phyloP scores from a whole-genome alignment of 345 rosid genomes.

The Euphorbia peplus region DNA sequence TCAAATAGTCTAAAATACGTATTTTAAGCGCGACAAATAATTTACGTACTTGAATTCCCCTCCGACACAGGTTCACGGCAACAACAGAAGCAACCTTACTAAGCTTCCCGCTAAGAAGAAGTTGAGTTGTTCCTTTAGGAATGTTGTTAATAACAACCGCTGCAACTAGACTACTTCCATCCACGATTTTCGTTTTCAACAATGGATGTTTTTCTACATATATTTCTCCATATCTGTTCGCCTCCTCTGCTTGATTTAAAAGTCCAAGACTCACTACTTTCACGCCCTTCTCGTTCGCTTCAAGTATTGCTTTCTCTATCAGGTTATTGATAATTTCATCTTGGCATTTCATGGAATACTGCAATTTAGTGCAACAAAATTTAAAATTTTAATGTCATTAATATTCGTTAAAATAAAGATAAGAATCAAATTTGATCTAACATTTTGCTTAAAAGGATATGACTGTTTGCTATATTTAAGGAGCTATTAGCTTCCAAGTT shows the following conservation, averaged over 20 bases:
- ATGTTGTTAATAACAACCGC: conserved; percentile 51
- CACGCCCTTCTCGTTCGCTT: conserved; percentile 54
- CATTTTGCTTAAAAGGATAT: too few relatives aligned
- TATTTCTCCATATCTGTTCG: conserved; percentile 47
- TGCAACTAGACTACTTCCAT: conserved; percentile 60
- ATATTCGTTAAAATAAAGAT: too few relatives aligned
- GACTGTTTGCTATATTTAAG: too few relatives aligned
- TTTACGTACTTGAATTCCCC: conserved; percentile 43
- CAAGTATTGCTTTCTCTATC: conserved; percentile 55
- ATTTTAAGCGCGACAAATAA: too few relatives aligned
- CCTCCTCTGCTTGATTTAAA: conserved; percentile 61
- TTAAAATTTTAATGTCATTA: too few relatives aligned
- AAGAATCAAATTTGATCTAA: too few relatives aligned
- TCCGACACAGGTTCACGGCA: conserved; percentile 41
- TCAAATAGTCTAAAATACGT: too few relatives aligned
- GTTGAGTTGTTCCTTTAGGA: conserved; percentile 49
- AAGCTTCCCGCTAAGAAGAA: conserved; percentile 43
- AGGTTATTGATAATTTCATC: conserved; percentile 39
- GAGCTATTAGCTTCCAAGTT: too few relatives aligned
- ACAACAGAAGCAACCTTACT: conserved; percentile 53
- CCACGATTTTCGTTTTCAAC: conserved; percentile 53
- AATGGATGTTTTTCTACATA: conserved; percentile 42
- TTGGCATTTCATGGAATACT: conserved; percentile 43
- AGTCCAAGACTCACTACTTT: conserved; percentile 61
- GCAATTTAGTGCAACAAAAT: conserved; percentile 7